A percentile compares a stretch with the other conserved stretches of the same genome.
phyloP scores from a whole-genome alignment of 2,329 filamentous ascomycete genomes.

The Juglanconis sp. region DNA sequence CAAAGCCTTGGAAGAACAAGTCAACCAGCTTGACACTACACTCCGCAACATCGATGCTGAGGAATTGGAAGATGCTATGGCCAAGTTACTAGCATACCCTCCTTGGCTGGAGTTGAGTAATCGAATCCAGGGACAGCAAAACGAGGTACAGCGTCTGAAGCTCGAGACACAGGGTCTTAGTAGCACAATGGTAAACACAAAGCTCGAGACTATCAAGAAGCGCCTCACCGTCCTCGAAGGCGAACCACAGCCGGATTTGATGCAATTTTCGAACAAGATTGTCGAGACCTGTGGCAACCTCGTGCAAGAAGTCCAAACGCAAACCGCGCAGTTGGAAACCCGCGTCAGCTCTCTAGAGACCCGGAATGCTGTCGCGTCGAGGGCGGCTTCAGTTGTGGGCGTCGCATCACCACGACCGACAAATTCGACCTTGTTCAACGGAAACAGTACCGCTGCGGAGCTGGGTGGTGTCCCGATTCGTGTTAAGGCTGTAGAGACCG shows the following conservation, averaged over 20 bases:
- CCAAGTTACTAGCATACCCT: constrained; percentile 1
- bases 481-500: background rate
- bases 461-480: background rate
- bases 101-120: constrained; percentile 1
- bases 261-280: background rate
- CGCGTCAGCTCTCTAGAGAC: background rate
- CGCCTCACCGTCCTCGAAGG: background rate
- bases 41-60: constrained; percentile 8
- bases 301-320: background rate
- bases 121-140: background rate
- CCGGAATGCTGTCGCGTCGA: background rate
- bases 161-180: background rate
- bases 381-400: background rate
- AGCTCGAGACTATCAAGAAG: background rate
- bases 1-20: background rate
- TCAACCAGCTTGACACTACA: background rate
- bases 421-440: background rate
- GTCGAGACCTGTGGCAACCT: background rate
- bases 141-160: background rate
- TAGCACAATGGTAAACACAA: background rate
- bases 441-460: background rate
- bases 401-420: background rate
- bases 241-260: background rate
- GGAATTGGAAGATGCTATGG: background rate
- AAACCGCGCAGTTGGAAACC: background rate